phyloP scores from a whole-genome alignment of 352 stramenopile genomes.

The Globisporangium splendens region DNA sequence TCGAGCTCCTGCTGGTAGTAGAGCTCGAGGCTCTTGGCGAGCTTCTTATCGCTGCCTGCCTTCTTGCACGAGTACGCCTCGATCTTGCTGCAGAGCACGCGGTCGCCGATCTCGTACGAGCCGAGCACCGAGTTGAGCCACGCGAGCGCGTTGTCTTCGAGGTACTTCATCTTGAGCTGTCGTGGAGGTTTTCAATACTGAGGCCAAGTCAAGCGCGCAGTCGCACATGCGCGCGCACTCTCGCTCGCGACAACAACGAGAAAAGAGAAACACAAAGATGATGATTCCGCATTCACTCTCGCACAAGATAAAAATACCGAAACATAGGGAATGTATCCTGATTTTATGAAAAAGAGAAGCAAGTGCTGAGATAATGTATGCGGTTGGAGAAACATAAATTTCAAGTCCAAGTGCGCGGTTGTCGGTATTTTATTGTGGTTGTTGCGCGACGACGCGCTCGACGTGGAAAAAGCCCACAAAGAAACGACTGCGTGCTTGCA shows the following conservation, averaged over 20 bases:
- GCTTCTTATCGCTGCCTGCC: slow-evolving; percentile 88
- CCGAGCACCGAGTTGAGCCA: slow-evolving; percentile 89
- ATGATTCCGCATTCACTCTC: neutral
- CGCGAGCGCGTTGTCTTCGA: slow-evolving; percentile 88
- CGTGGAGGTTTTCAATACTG: too few relatives aligned
- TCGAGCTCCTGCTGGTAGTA: slow-evolving; percentile 85
- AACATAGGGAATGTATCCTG: neutral
- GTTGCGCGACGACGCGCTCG: neutral
- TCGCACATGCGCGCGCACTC: too few relatives aligned
- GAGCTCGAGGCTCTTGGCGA: slow-evolving; percentile 86
- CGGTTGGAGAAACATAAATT: too few relatives aligned
- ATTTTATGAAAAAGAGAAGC: too few relatives aligned
- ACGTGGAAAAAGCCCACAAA: neutral
- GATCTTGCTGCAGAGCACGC: slow-evolving; percentile 82
- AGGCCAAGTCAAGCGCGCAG: too few relatives aligned
- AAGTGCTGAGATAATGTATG: too few relatives aligned
- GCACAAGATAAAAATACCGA: neutral
- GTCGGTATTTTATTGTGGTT: neutral
- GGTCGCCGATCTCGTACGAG: slow-evolving; percentile 84
- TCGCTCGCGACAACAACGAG: neutral
- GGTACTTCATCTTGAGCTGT: slow-evolving; percentile 84
- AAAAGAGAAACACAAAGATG: neutral
- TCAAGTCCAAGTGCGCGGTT: too few relatives aligned
- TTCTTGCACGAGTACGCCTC: slow-evolving; percentile 94
- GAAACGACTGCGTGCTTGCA: neutral